Conservation (phyloP, 2,329 filamentous ascomycete genomes). For the Drechslerella stenobrocha region DNA sequence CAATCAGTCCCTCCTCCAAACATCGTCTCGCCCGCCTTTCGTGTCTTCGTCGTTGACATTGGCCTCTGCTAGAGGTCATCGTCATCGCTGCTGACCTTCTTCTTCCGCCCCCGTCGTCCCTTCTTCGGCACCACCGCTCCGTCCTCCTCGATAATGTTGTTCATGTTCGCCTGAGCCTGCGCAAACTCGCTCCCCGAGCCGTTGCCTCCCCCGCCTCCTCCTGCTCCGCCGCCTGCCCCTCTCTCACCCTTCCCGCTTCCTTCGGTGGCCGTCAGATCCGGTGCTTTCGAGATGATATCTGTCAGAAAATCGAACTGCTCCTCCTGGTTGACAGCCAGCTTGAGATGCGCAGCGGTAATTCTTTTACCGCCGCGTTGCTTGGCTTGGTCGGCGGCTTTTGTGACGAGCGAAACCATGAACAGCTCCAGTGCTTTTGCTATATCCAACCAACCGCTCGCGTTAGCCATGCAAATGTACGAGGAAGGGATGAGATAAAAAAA, state of each 20-base stretch:
- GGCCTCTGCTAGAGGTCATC: conserved; percentile 34
- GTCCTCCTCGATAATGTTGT: conserved; percentile 47
- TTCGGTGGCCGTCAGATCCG: conserved; percentile 58
- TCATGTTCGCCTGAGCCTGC: conserved; percentile 24
- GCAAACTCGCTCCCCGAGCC: conserved; percentile 12
- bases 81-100: conserved; percentile 43
- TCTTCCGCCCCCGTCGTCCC: conserved; percentile 38
- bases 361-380: conserved; percentile 81
- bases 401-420: conserved; percentile 94
- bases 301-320: conserved; percentile 92
- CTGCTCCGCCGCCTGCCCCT: conserved; percentile 5
- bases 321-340: conserved; percentile 82
- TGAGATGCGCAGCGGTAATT: conserved; percentile 86
- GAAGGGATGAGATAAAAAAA: not conserved
- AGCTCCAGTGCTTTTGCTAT: conserved; percentile 88
- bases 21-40: conserved; percentile 8
- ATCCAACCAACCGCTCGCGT: conserved; percentile 41
- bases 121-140: conserved; percentile 38
- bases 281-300: conserved; percentile 86
- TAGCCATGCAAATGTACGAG: conserved; percentile 15
- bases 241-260: conserved; percentile 12
- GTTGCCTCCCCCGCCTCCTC: conserved; percentile 15
- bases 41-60: conserved; percentile 8
- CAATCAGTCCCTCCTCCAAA: conserved; percentile 3
- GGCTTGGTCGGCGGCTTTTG: conserved; percentile 82